Percentiles rank a stretch among this genome's conserved stretches.
Conservation (phyloP, 2,329 filamentous ascomycete species). For the Colletotrichum agaves region DNA sequence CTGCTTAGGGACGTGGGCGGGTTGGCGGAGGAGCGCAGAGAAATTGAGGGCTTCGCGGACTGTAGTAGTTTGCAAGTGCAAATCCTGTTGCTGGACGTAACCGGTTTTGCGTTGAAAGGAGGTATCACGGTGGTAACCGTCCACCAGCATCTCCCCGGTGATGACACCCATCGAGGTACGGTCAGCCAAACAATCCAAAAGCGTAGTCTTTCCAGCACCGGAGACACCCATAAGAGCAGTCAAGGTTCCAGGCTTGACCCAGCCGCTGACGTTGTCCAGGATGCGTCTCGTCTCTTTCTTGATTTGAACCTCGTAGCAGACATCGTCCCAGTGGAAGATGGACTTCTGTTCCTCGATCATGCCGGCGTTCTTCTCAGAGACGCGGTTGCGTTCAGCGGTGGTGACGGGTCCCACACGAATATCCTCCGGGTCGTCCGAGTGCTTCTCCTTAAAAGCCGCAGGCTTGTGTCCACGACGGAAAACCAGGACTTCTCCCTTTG, state of each 20-base stretch:
- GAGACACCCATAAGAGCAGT: conserved; percentile 93
- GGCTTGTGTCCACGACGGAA: conserved; percentile 77
- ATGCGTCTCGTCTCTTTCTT: conserved; percentile 81
- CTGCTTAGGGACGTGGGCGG: conserved; percentile 73
- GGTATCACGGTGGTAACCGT: conserved; percentile 74
- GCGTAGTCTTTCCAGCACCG: conserved; percentile 93
- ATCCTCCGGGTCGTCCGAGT: conserved; percentile 69
- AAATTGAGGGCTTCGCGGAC: conserved; percentile 91
- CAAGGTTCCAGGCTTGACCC: conserved; percentile 91
- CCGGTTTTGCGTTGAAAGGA: conserved; percentile 94
- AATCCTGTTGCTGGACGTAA: conserved; percentile 92
- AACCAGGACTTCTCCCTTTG: conserved; percentile 80
- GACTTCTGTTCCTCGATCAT: conserved; percentile 70
- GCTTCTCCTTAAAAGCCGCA: conserved; percentile 67
- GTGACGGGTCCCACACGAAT: conserved; percentile 60
- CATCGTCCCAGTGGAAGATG: conserved; percentile 86
- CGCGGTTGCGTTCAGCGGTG: conserved; percentile 55
- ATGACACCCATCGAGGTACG: conserved; percentile 91
- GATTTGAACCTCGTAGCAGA: conserved; percentile 82
- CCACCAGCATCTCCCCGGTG: conserved; percentile 80
- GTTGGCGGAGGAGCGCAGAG: conserved; percentile 86
- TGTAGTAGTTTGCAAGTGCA: conserved; percentile 85
- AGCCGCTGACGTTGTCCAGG: conserved; percentile 87
- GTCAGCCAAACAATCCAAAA: conserved; percentile 86
- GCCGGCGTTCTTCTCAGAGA: conserved; percentile 51